These are phyloP conservation scores for Simmondsia chinensis DNA, from an alignment of 148 eudicot genomes.

Conservation along the genomic window DNA sequence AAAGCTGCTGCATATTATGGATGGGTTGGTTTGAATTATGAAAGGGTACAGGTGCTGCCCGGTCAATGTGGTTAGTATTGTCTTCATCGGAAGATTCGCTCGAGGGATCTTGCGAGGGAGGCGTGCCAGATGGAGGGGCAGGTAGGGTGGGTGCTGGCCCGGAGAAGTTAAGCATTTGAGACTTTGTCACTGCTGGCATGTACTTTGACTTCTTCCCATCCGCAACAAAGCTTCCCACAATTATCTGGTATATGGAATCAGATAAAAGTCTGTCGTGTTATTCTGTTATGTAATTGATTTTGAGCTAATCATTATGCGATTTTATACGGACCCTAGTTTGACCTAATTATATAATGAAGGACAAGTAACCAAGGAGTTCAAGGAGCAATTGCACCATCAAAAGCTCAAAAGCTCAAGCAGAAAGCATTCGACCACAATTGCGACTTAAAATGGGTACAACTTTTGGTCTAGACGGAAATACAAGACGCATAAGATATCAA, in stretches of 20 bases:
- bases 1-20: conserved; percentile 58
- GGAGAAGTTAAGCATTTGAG: conserved; percentile 31
- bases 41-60: conserved; percentile 31
- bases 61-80: conserved; percentile 35
- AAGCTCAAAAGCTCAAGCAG: too few species aligned
- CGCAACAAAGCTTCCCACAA: conserved; percentile 85
- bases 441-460: too few species aligned
- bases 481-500: too few species aligned
- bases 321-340: too few species aligned
- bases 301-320: too few species aligned
- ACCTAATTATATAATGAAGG: too few species aligned
- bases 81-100: conserved; percentile 76
- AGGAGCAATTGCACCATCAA: too few species aligned
- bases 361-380: too few species aligned
- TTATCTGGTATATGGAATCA: conserved; percentile 34
- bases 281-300: too few species aligned
- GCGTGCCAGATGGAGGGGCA: conserved; percentile 38
- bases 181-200: conserved; percentile 41
- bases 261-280: too few species aligned
- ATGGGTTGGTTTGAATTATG: conserved; percentile 41
- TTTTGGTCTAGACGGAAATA: too few species aligned
- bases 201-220: conserved; percentile 73
- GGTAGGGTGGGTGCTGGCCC: conserved; percentile 25
- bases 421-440: too few species aligned
- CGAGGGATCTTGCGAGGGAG: conserved; percentile 54